These are phyloP conservation scores for Xylaria polymorpha DNA, from an alignment of 2,329 filamentous ascomycete genomes.

Conservation along the genomic window DNA sequence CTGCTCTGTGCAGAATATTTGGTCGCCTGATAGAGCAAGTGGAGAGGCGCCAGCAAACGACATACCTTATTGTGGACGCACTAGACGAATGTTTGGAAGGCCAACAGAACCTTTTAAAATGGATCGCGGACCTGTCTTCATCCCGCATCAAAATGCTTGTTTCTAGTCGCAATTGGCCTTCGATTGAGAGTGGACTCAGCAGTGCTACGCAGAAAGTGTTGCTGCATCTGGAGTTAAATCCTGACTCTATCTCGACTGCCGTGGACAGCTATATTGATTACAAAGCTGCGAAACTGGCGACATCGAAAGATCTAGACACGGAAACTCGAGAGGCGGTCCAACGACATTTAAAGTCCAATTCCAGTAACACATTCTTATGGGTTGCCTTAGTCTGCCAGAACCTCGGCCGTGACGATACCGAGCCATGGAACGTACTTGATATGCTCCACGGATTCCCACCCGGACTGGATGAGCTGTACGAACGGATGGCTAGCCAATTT, in stretches of 20 bases:
- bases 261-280: constrained; percentile 53
- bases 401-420: constrained; percentile 40
- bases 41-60: constrained; percentile 47
- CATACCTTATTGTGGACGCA: constrained; percentile 58
- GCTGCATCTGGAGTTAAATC: constrained; percentile 55
- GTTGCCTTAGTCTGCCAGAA: constrained; percentile 55
- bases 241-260: constrained; percentile 50
- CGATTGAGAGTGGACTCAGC: constrained; percentile 51
- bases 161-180: constrained; percentile 55
- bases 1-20: constrained; percentile 52
- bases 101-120: constrained; percentile 6
- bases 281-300: constrained; percentile 45
- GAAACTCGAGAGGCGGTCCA: not conserved
- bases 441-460: constrained; percentile 46
- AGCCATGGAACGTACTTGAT: constrained; percentile 27
- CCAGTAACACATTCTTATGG: constrained; percentile 59
- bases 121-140: constrained; percentile 38
- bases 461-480: constrained; percentile 54
- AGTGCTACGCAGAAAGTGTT: constrained; percentile 30
- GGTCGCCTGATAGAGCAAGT: constrained; percentile 50
- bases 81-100: constrained; percentile 58
- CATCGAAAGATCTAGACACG: not conserved
- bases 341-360: constrained; percentile 42
- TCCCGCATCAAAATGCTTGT: constrained; percentile 55
- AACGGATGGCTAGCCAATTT: constrained; percentile 54